Percentiles rank a stretch among this genome's conserved stretches.
These are phyloP conservation scores for Garcia nutans DNA, from an alignment of 345 rosid genomes.

Conservation along the genomic window DNA sequence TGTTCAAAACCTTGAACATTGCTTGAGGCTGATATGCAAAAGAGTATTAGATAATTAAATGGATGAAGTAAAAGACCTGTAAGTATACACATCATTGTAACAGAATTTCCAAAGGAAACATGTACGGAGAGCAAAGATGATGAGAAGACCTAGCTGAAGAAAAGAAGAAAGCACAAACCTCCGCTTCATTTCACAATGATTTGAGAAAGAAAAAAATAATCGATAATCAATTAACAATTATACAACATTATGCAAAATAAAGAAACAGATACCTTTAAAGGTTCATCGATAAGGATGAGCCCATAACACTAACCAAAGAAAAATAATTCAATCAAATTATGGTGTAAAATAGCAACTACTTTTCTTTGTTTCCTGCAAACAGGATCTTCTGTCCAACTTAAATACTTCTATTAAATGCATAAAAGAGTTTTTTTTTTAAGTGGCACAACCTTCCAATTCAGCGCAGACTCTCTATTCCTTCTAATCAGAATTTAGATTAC, in stretches of 20 bases:
- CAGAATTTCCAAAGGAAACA: background rate
- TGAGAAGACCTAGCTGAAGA: background rate
- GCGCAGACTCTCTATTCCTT: no score
- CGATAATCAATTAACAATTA: background rate
- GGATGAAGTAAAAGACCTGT: background rate
- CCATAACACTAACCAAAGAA: background rate
- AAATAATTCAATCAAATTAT: background rate
- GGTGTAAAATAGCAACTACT: background rate
- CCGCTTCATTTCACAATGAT: background rate
- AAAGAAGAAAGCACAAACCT: background rate
- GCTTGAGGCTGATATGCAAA: slow-evolving; percentile 54
- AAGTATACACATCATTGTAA: background rate
- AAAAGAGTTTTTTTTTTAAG: background rate
- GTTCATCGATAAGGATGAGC: background rate
- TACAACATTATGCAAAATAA: background rate
- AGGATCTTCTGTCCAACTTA: background rate
- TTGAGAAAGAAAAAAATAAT: background rate
- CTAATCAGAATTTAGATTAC: no score
- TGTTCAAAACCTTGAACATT: slow-evolving; percentile 60
- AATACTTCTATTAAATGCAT: background rate
- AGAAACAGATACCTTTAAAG: background rate
- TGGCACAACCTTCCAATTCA: no score
- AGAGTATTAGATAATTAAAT: slow-evolving; percentile 9
- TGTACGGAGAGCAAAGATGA: background rate
- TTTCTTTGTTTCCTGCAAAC: background rate